Evolutionary conservation across 2,329 filamentous ascomycete species (phyloP).

Genomic region (Calonectria ilicicola): DNA sequence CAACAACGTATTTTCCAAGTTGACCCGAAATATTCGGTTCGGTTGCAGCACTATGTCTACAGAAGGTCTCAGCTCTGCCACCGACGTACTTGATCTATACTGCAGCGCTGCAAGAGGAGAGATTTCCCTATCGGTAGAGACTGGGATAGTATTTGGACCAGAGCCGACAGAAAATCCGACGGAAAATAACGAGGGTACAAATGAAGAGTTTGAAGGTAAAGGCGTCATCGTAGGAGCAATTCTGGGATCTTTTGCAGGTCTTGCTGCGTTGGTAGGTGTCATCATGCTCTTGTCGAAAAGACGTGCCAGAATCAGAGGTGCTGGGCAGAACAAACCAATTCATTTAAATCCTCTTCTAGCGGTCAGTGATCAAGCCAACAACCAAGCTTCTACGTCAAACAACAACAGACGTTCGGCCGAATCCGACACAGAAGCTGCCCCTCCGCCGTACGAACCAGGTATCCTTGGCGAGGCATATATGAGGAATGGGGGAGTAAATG

Average conservation of each 20-base stretch:
- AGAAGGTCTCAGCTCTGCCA: background rate
- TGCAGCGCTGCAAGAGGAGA: background rate
- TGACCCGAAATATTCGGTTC: background rate
- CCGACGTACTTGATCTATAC: background rate
- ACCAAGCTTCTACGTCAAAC: background rate
- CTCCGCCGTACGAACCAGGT: background rate
- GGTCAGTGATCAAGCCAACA: background rate
- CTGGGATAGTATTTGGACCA: background rate
- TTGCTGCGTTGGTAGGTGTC: background rate
- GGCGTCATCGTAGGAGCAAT: background rate
- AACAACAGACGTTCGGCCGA: background rate
- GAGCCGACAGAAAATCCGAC: background rate
- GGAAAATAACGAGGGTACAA: no score
- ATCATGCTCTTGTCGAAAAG: background rate
- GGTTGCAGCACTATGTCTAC: background rate
- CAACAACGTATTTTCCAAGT: background rate
- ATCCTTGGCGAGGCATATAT: background rate
- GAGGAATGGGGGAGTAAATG: background rate
- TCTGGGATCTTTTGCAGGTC: background rate
- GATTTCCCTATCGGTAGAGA: background rate
- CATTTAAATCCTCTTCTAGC: background rate
- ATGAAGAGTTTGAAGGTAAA: background rate
- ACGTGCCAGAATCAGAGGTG: background rate
- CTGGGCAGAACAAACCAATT: background rate
- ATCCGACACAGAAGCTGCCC: background rate